phyloP scores from a whole-genome alignment of 345 rosid species.

The Draba incana region DNA sequence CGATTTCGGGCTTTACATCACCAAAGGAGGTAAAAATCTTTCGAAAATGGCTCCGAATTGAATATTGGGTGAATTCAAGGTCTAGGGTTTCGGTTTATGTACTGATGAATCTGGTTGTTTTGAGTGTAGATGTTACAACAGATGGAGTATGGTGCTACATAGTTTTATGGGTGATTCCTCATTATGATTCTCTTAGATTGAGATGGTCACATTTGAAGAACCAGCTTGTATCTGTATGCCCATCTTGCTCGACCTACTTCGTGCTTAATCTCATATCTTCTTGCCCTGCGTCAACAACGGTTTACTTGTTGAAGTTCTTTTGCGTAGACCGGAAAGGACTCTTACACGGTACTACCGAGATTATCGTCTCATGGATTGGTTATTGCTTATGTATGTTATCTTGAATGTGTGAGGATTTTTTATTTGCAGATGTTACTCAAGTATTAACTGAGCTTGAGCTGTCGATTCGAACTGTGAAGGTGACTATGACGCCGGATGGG shows the following conservation, averaged over 20 bases:
- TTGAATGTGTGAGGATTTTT: slow-evolving; percentile 28
- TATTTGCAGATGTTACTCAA: slow-evolving; percentile 69
- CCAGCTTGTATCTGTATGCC: slow-evolving; percentile 71
- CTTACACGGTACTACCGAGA: slow-evolving; percentile 58
- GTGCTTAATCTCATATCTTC: slow-evolving; percentile 48
- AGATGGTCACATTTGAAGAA: slow-evolving; percentile 79
- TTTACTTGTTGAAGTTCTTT: slow-evolving; percentile 74
- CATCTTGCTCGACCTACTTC: slow-evolving; percentile 54
- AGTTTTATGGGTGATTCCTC: slow-evolving; percentile 77
- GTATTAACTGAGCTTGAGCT: slow-evolving; percentile 84
- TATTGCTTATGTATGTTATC: not conserved
- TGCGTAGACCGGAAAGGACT: slow-evolving; percentile 66
- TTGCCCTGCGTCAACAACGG: slow-evolving; percentile 47
- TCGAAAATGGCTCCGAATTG: not conserved
- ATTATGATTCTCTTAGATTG: slow-evolving; percentile 45
- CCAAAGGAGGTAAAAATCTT: slow-evolving; percentile 64
- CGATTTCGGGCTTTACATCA: slow-evolving; percentile 73
- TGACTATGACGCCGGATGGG: slow-evolving; percentile 78
- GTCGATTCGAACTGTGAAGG: slow-evolving; percentile 84
- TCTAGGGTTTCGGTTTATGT: not conserved
- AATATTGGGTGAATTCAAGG: not conserved
- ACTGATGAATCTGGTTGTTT: slow-evolving; percentile 15
- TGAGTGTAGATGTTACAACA: slow-evolving; percentile 71
- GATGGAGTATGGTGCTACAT: slow-evolving; percentile 89
- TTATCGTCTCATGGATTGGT: not conserved